Conservation (phyloP, 2,329 filamentous ascomycete genomes). For the Neonectria hederae region DNA sequence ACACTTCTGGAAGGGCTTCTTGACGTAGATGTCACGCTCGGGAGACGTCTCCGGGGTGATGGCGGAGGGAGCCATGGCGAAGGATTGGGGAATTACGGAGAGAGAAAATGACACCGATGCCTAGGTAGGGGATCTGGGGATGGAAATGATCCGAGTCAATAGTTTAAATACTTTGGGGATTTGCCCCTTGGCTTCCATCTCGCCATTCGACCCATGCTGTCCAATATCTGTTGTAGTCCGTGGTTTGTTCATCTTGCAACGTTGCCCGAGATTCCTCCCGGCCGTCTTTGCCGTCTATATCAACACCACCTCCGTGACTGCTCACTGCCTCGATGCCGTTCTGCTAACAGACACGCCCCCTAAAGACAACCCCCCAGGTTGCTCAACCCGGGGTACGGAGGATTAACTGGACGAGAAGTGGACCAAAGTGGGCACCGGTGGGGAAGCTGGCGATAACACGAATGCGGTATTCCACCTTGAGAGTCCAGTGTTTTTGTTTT, state of each 20-base stretch:
- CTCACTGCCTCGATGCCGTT: slow-evolving; percentile 19
- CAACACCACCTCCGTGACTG: slow-evolving; percentile 38
- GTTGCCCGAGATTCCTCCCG: slow-evolving; percentile 12
- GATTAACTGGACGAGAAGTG: slow-evolving; percentile 24
- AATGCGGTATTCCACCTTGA: slow-evolving; percentile 44
- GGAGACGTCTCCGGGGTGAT: slow-evolving; percentile 48
- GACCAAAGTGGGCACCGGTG: slow-evolving; percentile 33
- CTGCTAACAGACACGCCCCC: slow-evolving; percentile 24
- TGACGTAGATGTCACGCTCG: slow-evolving; percentile 44
- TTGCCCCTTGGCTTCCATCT: not conserved
- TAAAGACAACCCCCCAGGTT: slow-evolving; percentile 9
- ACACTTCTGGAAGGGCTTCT: slow-evolving; percentile 41
- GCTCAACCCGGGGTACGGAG: slow-evolving; percentile 19
- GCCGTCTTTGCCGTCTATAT: slow-evolving; percentile 27
- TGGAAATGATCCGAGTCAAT: slow-evolving; percentile 11
- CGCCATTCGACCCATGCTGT: slow-evolving; percentile 5
- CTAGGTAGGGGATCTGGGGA: not conserved
- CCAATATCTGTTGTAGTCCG: slow-evolving; percentile 2
- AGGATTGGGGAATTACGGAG: slow-evolving; percentile 8
- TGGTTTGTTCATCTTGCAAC: slow-evolving; percentile 17
- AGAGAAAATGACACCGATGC: not conserved
- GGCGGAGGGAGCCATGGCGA: slow-evolving; percentile 49
- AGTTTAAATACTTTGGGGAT: slow-evolving; percentile 32
- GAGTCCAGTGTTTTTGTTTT: slow-evolving; percentile 42
- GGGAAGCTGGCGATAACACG: slow-evolving; percentile 40